phyloP scores from a whole-genome alignment of 257 asterid species.

The Nicotiana noctiflora region DNA sequence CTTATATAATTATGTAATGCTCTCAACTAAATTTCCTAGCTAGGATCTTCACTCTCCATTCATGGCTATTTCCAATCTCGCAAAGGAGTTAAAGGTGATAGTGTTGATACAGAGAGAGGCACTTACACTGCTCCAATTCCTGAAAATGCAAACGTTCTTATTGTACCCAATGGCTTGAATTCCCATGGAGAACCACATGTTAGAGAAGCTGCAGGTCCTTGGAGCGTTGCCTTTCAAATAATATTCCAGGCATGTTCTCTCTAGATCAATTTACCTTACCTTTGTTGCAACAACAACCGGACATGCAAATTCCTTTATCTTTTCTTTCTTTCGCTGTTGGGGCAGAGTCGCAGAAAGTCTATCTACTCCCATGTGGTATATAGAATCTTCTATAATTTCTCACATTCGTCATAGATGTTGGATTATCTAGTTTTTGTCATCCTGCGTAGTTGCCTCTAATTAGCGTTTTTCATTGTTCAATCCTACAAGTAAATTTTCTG shows the following conservation, averaged over 20 bases:
- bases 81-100: conserved; percentile 19
- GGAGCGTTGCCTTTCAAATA: conserved; percentile 58
- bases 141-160: conserved; percentile 23
- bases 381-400: background rate
- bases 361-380: background rate
- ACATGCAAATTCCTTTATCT: background rate
- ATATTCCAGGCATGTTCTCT: conserved; percentile 56
- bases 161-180: conserved; percentile 22
- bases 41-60: conserved; percentile 53
- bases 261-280: background rate
- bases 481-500: background rate
- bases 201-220: conserved; percentile 38
- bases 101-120: conserved; percentile 36
- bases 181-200: conserved; percentile 23
- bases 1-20: conserved; percentile 8
- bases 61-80: conserved; percentile 35
- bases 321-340: background rate
- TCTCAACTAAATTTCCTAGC: conserved; percentile 33
- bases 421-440: background rate
- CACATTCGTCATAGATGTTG: background rate
- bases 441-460: background rate
- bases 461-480: background rate
- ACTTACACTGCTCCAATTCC: conserved; percentile 30
- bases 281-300: background rate
- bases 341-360: background rate